Base-by-base conservation (phyloP, 805 yeast genomes). In the Ogataea allantospora region DNA sequence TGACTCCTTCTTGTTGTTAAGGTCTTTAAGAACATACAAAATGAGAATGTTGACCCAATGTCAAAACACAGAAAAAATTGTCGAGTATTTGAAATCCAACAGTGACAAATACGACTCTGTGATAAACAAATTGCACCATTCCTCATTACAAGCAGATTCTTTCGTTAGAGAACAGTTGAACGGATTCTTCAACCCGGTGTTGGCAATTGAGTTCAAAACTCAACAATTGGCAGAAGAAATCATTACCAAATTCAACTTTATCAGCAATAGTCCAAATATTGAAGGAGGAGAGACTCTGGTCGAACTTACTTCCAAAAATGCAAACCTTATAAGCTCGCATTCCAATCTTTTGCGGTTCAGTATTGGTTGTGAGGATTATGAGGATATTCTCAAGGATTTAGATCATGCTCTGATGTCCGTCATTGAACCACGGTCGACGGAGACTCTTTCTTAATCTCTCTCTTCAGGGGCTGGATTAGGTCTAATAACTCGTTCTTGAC, bases 391-490 rank as follows among this genome's bases (percentile, higher is more conserved):
- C 16, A 65, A 64, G 28, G 80, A 75, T 52, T 58, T 73, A 8
- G 62, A 59, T 36, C 65, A 55, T 18, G 77, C 77, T 1, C 47
- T 71, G 17, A 40, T 46, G 40, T 45, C 50, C 31, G 48, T 54
- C 7, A 40, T 51, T 17, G 31, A 25, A 15, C 16, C 31, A 30
- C 33, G 18, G 22, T 35, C 23, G 11, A 21, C 21, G 16, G 12
- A 16, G 25, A n/a, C 28, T n/a, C 18, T 12, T 30, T 33, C 11
- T 41, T 18, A 13, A 66, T 44, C 6, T 65, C 66, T 41, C 93
- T 69, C 51, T 74, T 77, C 44, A 85, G 63, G 0, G 95, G 89
- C 42, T 83, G 81, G 23, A 83, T 73, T 39, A 74, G 70, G 10
- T 68, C 68, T 29, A 74, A 71, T 30, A 71, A 52, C 14, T 77